Conservation (phyloP, 2,329 filamentous ascomycete genomes). For the Nothophoma quercina region DNA sequence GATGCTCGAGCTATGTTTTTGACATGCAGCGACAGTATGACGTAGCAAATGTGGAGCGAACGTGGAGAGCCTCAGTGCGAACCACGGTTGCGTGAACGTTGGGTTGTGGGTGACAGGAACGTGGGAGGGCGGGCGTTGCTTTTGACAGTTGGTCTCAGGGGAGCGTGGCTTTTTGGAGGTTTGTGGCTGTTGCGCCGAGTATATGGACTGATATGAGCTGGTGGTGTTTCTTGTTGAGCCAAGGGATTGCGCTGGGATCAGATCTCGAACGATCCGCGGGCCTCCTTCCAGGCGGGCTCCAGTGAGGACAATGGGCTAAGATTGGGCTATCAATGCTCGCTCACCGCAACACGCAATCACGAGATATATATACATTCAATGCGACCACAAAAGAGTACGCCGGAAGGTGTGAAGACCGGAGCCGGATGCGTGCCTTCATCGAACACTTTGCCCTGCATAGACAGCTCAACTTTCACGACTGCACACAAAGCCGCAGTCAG, state of each 20-base stretch:
- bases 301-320: conserved; percentile 18
- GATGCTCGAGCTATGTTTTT: conserved; percentile 23
- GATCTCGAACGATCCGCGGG: conserved; percentile 30
- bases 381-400: conserved; percentile 20
- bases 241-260: conserved; percentile 35
- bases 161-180: conserved; percentile 1
- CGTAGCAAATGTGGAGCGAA: conserved; percentile 28
- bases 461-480: background rate
- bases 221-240: conserved; percentile 40
- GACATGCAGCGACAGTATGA: conserved; percentile 34
- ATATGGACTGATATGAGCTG: conserved; percentile 11
- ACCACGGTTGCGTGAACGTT: conserved; percentile 9
- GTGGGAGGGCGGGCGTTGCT: conserved; percentile 1
- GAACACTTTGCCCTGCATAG: conserved; percentile 1
- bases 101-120: background rate
- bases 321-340: conserved; percentile 27
- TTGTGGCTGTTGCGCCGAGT: conserved; percentile 10
- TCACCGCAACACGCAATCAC: conserved; percentile 16
- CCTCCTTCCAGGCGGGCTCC: conserved; percentile 22
- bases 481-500: conserved; percentile 10
- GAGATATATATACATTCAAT: conserved; percentile 7
- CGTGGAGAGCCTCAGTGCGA: conserved; percentile 6
- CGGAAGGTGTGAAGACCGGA: background rate
- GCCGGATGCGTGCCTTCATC: background rate
- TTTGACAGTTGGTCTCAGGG: background rate